Conservation (phyloP, 345 rosid species). For the Populus euphratica region DNA sequence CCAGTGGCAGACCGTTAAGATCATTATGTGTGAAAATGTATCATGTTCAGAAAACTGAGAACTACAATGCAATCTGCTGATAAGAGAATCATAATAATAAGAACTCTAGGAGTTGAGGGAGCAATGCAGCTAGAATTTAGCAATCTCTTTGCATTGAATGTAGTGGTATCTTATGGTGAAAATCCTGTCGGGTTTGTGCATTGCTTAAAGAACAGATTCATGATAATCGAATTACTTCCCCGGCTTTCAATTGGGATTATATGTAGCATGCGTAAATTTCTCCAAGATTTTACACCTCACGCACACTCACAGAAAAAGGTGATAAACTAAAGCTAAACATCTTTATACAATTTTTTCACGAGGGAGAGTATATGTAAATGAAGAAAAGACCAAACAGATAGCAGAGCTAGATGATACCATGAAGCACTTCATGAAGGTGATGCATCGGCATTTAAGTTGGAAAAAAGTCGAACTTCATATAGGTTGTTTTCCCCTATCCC, state of each 20-base stretch:
- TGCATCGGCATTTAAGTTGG: conserved; percentile 43
- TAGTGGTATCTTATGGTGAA: background rate
- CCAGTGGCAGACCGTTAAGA: background rate
- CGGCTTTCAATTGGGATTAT: background rate
- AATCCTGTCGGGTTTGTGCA: background rate
- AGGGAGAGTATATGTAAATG: background rate
- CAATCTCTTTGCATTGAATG: background rate
- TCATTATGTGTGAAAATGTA: background rate
- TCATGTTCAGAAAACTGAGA: background rate
- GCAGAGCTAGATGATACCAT: conserved; percentile 4
- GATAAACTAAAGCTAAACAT: conserved; percentile 7
- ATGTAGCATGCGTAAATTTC: background rate
- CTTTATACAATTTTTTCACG: background rate
- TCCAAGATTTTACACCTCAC: background rate
- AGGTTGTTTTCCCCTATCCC: conserved; percentile 65
- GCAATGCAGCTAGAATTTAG: background rate
- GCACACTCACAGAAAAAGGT: background rate
- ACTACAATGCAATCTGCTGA: background rate
- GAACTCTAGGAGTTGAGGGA: background rate
- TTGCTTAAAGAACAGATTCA: background rate
- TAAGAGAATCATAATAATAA: background rate
- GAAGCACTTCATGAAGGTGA: conserved; percentile 30
- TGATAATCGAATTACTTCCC: background rate
- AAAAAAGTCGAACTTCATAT: conserved; percentile 73
- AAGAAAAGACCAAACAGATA: background rate